Percentiles rank a stretch among this genome's conserved stretches.
Conservation (phyloP, 2,329 filamentous ascomycete species). For the Phaeosphaeria sp. region DNA sequence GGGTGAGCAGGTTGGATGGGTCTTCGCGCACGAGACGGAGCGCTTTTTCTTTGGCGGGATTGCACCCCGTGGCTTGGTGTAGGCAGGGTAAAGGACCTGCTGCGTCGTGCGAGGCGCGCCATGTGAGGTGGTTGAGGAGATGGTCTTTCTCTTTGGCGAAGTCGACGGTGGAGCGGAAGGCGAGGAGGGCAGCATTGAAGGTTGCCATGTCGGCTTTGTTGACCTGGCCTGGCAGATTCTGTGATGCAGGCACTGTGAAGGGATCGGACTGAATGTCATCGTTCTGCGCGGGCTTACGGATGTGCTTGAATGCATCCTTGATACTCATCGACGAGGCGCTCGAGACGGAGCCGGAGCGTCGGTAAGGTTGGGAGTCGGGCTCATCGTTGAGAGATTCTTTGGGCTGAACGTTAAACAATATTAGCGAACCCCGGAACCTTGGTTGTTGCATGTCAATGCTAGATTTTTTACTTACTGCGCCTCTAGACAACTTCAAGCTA, state of each 20-base stretch:
- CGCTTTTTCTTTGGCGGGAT: conserved; percentile 28
- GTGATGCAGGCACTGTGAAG: conserved; percentile 10
- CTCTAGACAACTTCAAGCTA: not conserved
- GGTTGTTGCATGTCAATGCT: not conserved
- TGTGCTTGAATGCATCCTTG: conserved; percentile 26
- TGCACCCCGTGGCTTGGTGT: conserved; percentile 36
- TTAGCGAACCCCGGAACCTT: conserved; percentile 10
- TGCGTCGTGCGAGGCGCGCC: conserved; percentile 11
- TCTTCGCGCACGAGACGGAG: conserved; percentile 22
- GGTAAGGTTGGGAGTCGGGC: conserved; percentile 18
- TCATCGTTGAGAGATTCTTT: conserved; percentile 22
- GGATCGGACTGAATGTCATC: conserved; percentile 20
- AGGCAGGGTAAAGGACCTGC: conserved; percentile 28
- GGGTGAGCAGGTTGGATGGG: conserved; percentile 2
- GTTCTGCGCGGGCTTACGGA: conserved; percentile 19
- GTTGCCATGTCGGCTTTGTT: conserved; percentile 17
- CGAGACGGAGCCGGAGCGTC: conserved; percentile 15
- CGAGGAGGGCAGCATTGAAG: conserved; percentile 25
- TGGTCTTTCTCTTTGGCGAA: conserved; percentile 34
- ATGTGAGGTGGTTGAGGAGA: conserved; percentile 16
- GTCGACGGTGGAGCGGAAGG: conserved; percentile 26
- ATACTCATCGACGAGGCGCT: conserved; percentile 27
- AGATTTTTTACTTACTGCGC: conserved; percentile 2
- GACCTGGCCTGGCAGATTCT: conserved; percentile 23
- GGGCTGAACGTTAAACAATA: conserved; percentile 21